Percentiles rank a stretch among this genome's conserved stretches.
These are phyloP conservation scores for Pseudonectria foliicola DNA, from an alignment of 2,329 filamentous ascomycete genomes.

Conservation along the genomic window DNA sequence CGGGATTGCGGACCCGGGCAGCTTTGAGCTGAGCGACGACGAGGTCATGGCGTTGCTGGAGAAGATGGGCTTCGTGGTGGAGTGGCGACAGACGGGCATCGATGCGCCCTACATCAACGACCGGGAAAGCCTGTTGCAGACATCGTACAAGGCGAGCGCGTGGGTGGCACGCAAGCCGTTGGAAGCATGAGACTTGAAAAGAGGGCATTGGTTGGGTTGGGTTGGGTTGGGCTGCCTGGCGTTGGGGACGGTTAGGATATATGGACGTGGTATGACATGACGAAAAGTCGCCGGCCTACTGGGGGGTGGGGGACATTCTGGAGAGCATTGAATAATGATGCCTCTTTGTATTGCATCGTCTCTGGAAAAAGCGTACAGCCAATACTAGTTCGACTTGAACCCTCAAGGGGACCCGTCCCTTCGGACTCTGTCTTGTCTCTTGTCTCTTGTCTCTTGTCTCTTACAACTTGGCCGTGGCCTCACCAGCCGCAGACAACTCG, in stretches of 20 bases:
- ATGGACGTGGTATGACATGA: too few relatives aligned
- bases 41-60: slow-evolving; percentile 74
- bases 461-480: slow-evolving; percentile 34
- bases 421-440: too few relatives aligned
- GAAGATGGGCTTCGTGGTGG: slow-evolving; percentile 69
- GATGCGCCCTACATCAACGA: slow-evolving; percentile 84
- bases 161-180: slow-evolving; percentile 76
- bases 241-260: too few relatives aligned
- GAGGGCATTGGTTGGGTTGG: too few relatives aligned
- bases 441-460: too few relatives aligned
- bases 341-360: neutral
- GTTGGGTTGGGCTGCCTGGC: too few relatives aligned
- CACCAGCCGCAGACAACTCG: slow-evolving; percentile 30
- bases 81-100: slow-evolving; percentile 52
- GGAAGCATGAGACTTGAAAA: neutral
- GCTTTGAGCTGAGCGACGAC: slow-evolving; percentile 82
- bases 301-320: too few relatives aligned
- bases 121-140: slow-evolving; percentile 75
- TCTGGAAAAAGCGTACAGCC: neutral
- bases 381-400: neutral
- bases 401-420: too few relatives aligned
- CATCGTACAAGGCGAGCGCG: slow-evolving; percentile 68
- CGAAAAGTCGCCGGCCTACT: too few relatives aligned
- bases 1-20: slow-evolving; percentile 83
- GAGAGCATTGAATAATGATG: neutral